phyloP scores from a whole-genome alignment of 2,329 filamentous ascomycete species.

The Lasiodiplodia gonubiensis region DNA sequence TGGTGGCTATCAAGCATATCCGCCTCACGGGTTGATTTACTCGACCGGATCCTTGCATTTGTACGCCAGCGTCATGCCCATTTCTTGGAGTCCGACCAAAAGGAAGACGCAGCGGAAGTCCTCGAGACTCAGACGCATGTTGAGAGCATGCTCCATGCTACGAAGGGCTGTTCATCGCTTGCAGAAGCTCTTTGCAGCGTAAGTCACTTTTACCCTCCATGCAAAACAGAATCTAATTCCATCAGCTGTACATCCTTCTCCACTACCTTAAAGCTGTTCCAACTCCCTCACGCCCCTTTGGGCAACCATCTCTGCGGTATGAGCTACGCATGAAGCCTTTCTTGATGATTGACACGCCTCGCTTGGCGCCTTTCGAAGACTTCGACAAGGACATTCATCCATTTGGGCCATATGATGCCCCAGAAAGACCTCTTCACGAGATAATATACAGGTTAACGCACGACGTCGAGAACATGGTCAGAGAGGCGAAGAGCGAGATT shows the following conservation, averaged over 20 bases:
- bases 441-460: slow-evolving; percentile 11
- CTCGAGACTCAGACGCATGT: slow-evolving; percentile 13
- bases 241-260: slow-evolving; percentile 63
- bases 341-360: slow-evolving; percentile 68
- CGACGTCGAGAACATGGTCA: slow-evolving; percentile 33
- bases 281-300: slow-evolving; percentile 65
- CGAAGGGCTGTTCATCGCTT: slow-evolving; percentile 14
- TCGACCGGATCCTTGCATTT: slow-evolving; percentile 24
- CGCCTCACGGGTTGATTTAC: slow-evolving; percentile 31
- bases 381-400: slow-evolving; percentile 53
- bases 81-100: neutral
- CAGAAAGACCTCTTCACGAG: neutral
- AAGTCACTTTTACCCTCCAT: neutral
- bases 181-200: slow-evolving; percentile 27
- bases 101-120: slow-evolving; percentile 6
- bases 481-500: slow-evolving; percentile 44
- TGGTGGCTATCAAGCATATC: slow-evolving; percentile 57
- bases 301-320: slow-evolving; percentile 71
- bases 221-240: neutral
- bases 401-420: slow-evolving; percentile 37
- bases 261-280: slow-evolving; percentile 62
- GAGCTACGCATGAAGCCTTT: slow-evolving; percentile 90
- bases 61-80: slow-evolving; percentile 1
- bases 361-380: slow-evolving; percentile 68
- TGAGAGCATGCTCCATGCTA: slow-evolving; percentile 5